A percentile compares a stretch with the other conserved stretches of the same genome.
These are phyloP conservation scores for Herpotrichia juniperi DNA, from an alignment of 2,329 filamentous ascomycete genomes.

Conservation along the genomic window DNA sequence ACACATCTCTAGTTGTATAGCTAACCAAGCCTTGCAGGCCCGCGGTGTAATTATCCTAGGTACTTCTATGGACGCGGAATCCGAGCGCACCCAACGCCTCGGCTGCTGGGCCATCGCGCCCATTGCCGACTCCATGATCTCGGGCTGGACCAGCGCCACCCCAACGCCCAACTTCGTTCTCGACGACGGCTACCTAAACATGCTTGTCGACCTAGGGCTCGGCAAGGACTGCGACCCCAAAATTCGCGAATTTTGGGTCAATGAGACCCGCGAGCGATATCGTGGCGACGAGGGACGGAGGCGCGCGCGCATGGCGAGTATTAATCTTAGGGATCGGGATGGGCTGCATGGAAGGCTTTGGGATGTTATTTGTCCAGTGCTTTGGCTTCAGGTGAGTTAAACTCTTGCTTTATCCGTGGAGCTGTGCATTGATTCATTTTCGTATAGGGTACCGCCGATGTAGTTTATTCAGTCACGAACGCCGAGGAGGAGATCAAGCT, in stretches of 20 bases:
- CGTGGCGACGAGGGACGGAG: constrained; percentile 56
- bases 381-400: constrained; percentile 54
- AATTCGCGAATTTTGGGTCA: constrained; percentile 51
- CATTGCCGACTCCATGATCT: constrained; percentile 42
- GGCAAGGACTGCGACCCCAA: constrained; percentile 48
- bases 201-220: constrained; percentile 56
- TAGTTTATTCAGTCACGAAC: constrained; percentile 50
- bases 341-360: constrained; percentile 52
- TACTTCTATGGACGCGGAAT: constrained; percentile 59
- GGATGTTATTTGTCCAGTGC: constrained; percentile 58
- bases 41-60: constrained; percentile 58
- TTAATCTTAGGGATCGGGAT: constrained; percentile 57
- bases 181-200: constrained; percentile 50
- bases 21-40: constrained; percentile 46
- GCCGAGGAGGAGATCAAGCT: constrained; percentile 56
- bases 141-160: constrained; percentile 47
- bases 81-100: constrained; percentile 48
- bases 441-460: constrained; percentile 49
- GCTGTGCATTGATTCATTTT: too few relatives aligned
- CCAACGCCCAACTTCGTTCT: constrained; percentile 52
- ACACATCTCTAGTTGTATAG: background rate
- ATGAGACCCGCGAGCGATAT: constrained; percentile 55
- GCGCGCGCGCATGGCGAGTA: constrained; percentile 56
- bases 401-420: too few relatives aligned
- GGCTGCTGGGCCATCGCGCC: constrained; percentile 57